These are phyloP conservation scores for Aspergillus sp. DNA, from an alignment of 2,329 filamentous ascomycete genomes.

Conservation along the genomic window DNA sequence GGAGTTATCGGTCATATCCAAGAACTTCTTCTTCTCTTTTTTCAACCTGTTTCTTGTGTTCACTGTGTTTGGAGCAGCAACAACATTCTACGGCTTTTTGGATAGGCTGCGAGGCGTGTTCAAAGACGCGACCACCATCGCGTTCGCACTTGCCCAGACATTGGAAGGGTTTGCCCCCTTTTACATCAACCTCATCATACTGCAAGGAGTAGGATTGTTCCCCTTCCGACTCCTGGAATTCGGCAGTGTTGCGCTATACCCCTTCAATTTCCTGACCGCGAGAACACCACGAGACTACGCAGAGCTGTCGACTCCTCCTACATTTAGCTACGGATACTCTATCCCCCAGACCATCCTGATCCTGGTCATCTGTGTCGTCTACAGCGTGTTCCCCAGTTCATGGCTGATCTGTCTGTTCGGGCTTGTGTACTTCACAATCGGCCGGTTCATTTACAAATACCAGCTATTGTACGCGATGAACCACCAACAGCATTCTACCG, in stretches of 20 bases:
- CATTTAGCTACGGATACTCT: slow-evolving; percentile 95
- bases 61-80: slow-evolving; percentile 78
- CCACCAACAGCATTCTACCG: slow-evolving; percentile 70
- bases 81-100: slow-evolving; percentile 68
- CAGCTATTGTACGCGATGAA: slow-evolving; percentile 98
- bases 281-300: slow-evolving; percentile 88
- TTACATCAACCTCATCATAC: slow-evolving; percentile 89
- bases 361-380: slow-evolving; percentile 93
- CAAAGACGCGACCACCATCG: slow-evolving; percentile 75
- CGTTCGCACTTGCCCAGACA: slow-evolving; percentile 70
- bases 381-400: slow-evolving; percentile 79
- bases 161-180: slow-evolving; percentile 75
- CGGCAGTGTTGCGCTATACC: slow-evolving; percentile 79
- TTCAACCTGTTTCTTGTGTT: slow-evolving; percentile 99
- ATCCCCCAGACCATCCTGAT: slow-evolving; percentile 88
- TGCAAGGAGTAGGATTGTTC: slow-evolving; percentile 90
- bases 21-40: slow-evolving; percentile 99
- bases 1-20: slow-evolving; percentile 90
- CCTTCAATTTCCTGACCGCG: slow-evolving; percentile 72
- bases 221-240: slow-evolving; percentile 90
- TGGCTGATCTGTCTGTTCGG: slow-evolving; percentile 78
- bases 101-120: slow-evolving; percentile 68
- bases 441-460: slow-evolving; percentile 59
- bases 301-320: slow-evolving; percentile 75
- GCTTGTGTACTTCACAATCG: slow-evolving; percentile 59